Base-by-base conservation (phyloP, 352 stramenopile species). In the Peronospora farinosa region DNA sequence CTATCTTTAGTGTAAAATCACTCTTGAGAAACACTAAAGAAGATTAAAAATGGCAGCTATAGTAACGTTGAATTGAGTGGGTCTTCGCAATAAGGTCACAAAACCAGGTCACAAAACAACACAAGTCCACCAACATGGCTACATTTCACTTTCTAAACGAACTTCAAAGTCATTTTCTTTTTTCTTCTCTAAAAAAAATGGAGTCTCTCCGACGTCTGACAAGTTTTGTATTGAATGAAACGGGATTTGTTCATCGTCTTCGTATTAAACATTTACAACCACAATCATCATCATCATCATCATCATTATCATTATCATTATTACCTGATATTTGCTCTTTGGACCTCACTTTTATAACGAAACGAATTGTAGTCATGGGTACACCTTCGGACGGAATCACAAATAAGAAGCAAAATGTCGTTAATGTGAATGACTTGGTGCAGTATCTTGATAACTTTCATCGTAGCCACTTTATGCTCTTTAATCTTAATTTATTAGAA, bases 301-400 rank as follows among this genome's bases (percentile, higher is more conserved):
- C n/a, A n/a, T n/a, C n/a, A n/a, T n/a, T n/a, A n/a, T n/a, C n/a
- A n/a, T n/a, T n/a, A n/a, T n/a, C n/a, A n/a, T n/a, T n/a, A n/a
- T n/a, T n/a, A n/a, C n/a, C 59, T 11, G 61, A 76, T 40, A 65
- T 68, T 3, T 58, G 59, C 19, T 63, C 66, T 7, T 69, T 89
- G n/a, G 69, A 84, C 25, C 41, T 92, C 32, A 92, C 81, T 7
- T 83, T 83, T 60, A 80, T 92, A 47, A 84, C 77, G 0, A 63
- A 84, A 30, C 71, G 75, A 5, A 56, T 92, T 11, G 42, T 88
- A 19, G 77, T 89, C 11, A 60, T 65, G 17, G 84, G 84, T 12
- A 70, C 67, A 32, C 80, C 84, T 0, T 64, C 73, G 13, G 41
- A 72, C 32, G 64, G 47, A 3, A 56, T 77, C 7, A 90, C 82